These are phyloP conservation scores for Solanum sparsipilum DNA, from an alignment of 257 asterid species.

Conservation along the genomic window DNA sequence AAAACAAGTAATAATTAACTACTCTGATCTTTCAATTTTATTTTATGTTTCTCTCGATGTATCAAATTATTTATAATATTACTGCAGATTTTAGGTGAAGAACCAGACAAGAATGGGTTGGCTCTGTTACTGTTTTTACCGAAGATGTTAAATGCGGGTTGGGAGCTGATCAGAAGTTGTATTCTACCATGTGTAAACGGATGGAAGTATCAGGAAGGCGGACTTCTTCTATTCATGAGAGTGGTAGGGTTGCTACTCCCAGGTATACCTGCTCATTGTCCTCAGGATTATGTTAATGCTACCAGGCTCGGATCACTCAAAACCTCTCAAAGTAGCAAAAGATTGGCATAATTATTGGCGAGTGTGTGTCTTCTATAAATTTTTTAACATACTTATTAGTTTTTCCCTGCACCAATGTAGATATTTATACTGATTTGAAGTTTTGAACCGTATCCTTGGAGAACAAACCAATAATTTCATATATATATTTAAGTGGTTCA, in stretches of 20 bases:
- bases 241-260: slow-evolving; percentile 27
- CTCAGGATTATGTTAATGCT: slow-evolving; percentile 47
- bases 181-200: slow-evolving; percentile 32
- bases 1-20: slow-evolving; percentile 23
- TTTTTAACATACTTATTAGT: neutral
- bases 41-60: neutral
- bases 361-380: neutral
- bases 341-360: neutral
- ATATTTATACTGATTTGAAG: neutral
- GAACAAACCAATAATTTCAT: neutral
- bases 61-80: neutral
- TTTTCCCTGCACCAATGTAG: neutral
- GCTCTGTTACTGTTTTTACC: neutral
- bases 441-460: neutral
- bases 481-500: neutral
- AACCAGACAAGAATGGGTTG: slow-evolving; percentile 30
- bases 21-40: neutral
- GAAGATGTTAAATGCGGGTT: slow-evolving; percentile 25
- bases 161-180: slow-evolving; percentile 58
- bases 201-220: slow-evolving; percentile 35
- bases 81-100: slow-evolving; percentile 15
- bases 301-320: slow-evolving; percentile 20
- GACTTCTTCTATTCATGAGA: slow-evolving; percentile 16
- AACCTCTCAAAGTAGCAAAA: neutral
- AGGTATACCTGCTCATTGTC: slow-evolving; percentile 38